Evolutionary conservation across 441 rosid genomes (phyloP).

Genomic region (Aquilaria agallochum): DNA sequence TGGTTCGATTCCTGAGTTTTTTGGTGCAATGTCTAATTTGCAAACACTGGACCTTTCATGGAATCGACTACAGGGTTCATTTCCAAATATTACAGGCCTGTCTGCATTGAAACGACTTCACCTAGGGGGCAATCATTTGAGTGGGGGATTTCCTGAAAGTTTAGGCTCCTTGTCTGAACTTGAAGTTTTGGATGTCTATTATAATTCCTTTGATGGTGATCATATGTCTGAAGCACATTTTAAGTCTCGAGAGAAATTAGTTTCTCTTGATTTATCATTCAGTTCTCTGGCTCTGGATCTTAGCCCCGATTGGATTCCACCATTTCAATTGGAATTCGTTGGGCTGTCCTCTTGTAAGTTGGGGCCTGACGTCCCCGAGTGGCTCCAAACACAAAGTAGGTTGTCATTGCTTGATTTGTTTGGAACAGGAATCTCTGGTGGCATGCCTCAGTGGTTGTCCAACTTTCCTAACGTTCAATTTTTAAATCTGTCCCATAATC

Average conservation of each 20-base stretch:
- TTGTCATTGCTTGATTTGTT: neutral
- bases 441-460: conserved; percentile 28
- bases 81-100: neutral
- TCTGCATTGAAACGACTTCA: conserved; percentile 5
- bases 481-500: neutral
- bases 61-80: conserved; percentile 6
- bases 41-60: conserved; percentile 22
- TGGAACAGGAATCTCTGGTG: conserved; percentile 9
- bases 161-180: neutral
- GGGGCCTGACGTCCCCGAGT: conserved; percentile 26
- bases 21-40: conserved; percentile 12
- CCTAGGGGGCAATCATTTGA: conserved; percentile 15
- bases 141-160: conserved; percentile 14
- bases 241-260: neutral
- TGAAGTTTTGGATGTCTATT: too few species aligned
- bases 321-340: conserved; percentile 13
- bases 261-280: conserved; percentile 15
- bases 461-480: neutral
- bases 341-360: conserved; percentile 9
- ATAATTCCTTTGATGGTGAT: too few species aligned
- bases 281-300: conserved; percentile 9
- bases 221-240: too few species aligned
- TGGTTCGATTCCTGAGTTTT: conserved; percentile 16
- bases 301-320: neutral
- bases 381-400: conserved; percentile 16